Evolutionary conservation across 495 filamentous ascomycete species (phyloP).

Genomic region (Penicillium pancosmium): DNA sequence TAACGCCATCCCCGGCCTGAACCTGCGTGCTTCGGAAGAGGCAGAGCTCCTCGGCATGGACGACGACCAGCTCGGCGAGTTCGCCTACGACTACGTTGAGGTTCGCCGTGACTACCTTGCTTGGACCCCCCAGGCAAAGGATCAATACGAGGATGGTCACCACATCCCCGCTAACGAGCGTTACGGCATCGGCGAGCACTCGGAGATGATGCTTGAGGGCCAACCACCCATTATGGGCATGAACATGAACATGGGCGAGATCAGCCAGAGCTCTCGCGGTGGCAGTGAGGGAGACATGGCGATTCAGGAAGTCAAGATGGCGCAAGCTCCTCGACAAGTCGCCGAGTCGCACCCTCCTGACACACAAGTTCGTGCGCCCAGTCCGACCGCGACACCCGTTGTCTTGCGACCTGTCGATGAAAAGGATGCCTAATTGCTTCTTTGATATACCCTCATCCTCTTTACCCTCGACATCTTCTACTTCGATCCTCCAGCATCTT

Average conservation of each 20-base stretch:
- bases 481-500: not conserved
- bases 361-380: slow-evolving; percentile 14
- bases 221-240: slow-evolving; percentile 44
- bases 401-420: slow-evolving; percentile 29
- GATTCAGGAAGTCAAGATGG: slow-evolving; percentile 43
- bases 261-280: slow-evolving; percentile 43
- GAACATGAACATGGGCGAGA: slow-evolving; percentile 43
- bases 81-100: slow-evolving; percentile 99
- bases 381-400: slow-evolving; percentile 9
- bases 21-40: slow-evolving; percentile 90
- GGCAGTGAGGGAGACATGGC: slow-evolving; percentile 38
- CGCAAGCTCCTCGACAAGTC: slow-evolving; percentile 38
- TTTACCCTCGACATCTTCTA: not conserved
- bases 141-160: slow-evolving; percentile 63
- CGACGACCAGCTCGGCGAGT: slow-evolving; percentile 97
- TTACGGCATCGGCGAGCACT: slow-evolving; percentile 82
- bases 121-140: slow-evolving; percentile 85
- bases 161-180: slow-evolving; percentile 68
- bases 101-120: slow-evolving; percentile 96
- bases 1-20: slow-evolving; percentile 85
- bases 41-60: slow-evolving; percentile 99
- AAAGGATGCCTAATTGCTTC: slow-evolving; percentile 17
- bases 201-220: slow-evolving; percentile 68
- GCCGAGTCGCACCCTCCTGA: slow-evolving; percentile 37
- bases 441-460: not conserved